Base-by-base conservation (phyloP, 768 basidiomycete species). In the Strobilomyces dryophilus region DNA sequence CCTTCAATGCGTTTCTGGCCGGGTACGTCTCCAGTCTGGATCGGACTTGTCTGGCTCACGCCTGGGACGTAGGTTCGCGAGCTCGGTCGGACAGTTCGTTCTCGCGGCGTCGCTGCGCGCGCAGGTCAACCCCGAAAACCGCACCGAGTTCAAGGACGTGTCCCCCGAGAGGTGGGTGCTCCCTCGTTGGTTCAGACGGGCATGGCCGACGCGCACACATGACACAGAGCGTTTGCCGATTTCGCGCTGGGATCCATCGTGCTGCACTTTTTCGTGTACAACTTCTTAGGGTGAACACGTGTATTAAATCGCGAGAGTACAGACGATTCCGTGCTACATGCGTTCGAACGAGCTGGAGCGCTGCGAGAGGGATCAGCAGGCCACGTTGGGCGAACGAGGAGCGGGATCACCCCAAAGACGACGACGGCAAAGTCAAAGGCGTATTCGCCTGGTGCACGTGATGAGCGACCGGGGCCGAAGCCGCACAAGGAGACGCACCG, bases 191-290 rank as follows among this genome's bases (percentile, higher is more conserved):
- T 29, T 27, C 4, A 9, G 20, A 35, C 48, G 3, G 15, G 47
- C 31, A 41, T 47, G 8, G 34, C 34, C 34, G 47, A 45, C 24
- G 27, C 17, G 12, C 43, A 47, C 34, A 27, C 44, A 17, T 66
- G 98, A 27, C 44, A 17, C 66, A 99, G 97, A 64, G 97, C 97
- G 18, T 99, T 99, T 65, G 95, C 91, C 42, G 97, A 99, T 66
- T 99, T 98, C 65, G 89, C 89, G 26, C 70, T 95, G 42, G 94
- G 94, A n/a, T 95, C 92, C 3, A 86, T 98, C 57, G 84, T 98
- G 36, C 78, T 99, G 32, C 97, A 99, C 71, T 94, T 98, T 77
- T 99, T 98, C 69, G 95, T 97, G 55, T 98, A 86, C 80, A 98
- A 98, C 74, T 98, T 97, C 80, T 79, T 99, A 14, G 97, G 95